A percentile compares a stretch with the other conserved stretches of the same genome.
Conservation (phyloP, 192 early-diverging fungal genomes). For the Coemansia erecta region DNA sequence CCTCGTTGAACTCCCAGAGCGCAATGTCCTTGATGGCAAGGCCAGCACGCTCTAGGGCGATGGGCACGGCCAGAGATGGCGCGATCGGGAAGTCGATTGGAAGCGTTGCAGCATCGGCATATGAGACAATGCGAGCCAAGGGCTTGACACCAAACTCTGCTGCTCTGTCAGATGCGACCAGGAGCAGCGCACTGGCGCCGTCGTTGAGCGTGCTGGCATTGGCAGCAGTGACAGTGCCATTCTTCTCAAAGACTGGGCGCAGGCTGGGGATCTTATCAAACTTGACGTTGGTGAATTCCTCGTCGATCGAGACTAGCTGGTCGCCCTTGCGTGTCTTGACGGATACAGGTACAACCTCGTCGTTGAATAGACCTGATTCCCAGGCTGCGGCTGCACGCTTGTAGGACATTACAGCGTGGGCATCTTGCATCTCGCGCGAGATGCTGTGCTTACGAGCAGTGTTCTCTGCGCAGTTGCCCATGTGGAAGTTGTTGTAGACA, state of each 20-base stretch:
- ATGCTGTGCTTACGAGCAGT: slow-evolving; percentile 86
- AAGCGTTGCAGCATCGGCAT: slow-evolving; percentile 84
- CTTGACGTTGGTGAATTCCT: slow-evolving; percentile 92
- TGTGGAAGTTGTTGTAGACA: slow-evolving; percentile 88
- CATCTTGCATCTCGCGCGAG: slow-evolving; percentile 87
- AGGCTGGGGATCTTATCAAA: slow-evolving; percentile 84
- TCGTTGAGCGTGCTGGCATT: slow-evolving; percentile 96
- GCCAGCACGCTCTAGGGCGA: slow-evolving; percentile 86
- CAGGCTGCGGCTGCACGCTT: slow-evolving; percentile 85
- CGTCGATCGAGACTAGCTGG: slow-evolving; percentile 74
- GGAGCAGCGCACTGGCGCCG: slow-evolving; percentile 88
- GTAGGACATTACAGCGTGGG: slow-evolving; percentile 82
- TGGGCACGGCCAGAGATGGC: slow-evolving; percentile 87
- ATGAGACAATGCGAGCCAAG: slow-evolving; percentile 81
- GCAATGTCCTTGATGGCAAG: slow-evolving; percentile 80
- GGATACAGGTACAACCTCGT: slow-evolving; percentile 82
- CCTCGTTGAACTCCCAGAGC: slow-evolving; percentile 97
- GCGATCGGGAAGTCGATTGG: slow-evolving; percentile 97
- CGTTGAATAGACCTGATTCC: slow-evolving; percentile 75
- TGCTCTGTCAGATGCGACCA: slow-evolving; percentile 77
- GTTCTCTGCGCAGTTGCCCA: slow-evolving; percentile 77
- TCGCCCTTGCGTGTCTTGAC: slow-evolving; percentile 85
- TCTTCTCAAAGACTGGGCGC: slow-evolving; percentile 81
- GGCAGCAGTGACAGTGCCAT: slow-evolving; percentile 92
- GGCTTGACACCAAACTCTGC: slow-evolving; percentile 77